phyloP scores from a whole-genome alignment of 331 rosid genomes.

The Quercus tomentella region DNA sequence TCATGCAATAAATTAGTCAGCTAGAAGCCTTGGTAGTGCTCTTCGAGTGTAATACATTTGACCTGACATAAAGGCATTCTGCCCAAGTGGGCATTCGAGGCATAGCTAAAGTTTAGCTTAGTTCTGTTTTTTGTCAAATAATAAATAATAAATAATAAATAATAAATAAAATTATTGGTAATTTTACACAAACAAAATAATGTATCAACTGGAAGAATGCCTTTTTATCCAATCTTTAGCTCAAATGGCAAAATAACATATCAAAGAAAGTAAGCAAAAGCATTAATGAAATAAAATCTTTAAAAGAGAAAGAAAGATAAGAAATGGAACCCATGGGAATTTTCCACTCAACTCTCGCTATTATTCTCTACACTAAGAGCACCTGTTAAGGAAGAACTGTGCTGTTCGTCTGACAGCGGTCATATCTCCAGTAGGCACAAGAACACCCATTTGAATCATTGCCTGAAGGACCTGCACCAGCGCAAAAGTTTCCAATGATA shows the following conservation, averaged over 20 bases:
- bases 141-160: no score
- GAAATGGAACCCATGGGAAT: neutral
- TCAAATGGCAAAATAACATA: no score
- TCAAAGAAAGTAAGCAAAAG: no score
- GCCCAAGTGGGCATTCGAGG: neutral
- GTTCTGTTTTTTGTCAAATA: neutral
- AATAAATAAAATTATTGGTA: no score
- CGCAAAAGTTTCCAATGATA: slow-evolving; percentile 17
- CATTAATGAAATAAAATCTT: neutral
- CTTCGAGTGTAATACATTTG: neutral
- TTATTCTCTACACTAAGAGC: slow-evolving; percentile 13
- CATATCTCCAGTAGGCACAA: slow-evolving; percentile 98
- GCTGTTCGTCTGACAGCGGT: slow-evolving; percentile 94
- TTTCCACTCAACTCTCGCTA: neutral
- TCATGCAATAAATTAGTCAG: neutral
- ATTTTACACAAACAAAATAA: no score
- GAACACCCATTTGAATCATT: slow-evolving; percentile 99
- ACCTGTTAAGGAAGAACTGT: slow-evolving; percentile 90
- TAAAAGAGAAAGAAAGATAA: neutral
- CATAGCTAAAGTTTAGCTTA: neutral
- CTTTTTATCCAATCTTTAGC: no score
- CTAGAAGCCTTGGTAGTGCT: neutral
- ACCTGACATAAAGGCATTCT: neutral
- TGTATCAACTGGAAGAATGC: no score
- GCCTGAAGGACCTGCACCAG: slow-evolving; percentile 84